Base-by-base conservation (phyloP, 2,329 filamentous ascomycete genomes). In the Alternaria longipes region DNA sequence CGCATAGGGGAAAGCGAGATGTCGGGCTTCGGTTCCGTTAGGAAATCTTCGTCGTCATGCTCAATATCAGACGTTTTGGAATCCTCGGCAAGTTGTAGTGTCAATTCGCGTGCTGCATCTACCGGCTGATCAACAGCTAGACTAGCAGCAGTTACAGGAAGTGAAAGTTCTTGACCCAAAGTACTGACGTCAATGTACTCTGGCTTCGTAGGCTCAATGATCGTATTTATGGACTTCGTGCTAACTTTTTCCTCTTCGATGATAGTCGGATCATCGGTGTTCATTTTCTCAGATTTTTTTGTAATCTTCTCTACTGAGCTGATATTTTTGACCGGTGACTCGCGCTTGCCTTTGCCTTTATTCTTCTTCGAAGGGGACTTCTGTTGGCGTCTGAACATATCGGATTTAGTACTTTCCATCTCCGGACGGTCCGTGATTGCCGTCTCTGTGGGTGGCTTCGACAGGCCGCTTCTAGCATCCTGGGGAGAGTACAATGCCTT, bases 391-490 rank as follows among this genome's bases (percentile, higher is more conserved):
- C 68, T 73, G 7, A 53, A 8, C 53, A 72, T 74, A 9, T 60
- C 63, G 8, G 49, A 18, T 38, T 68, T 63, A 18, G 68, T 66
- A 34, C 66, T 73, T 38, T 58, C 66, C 14, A 32, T 36, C 7
- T 36, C 36, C n/a, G 41, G 6, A 8, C 42, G 38, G 22, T 51
- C 41, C 5, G 16, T 20, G 16, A 53, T 30, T 4, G 63, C 44
- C 20, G 26, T 46, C 32, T 65, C 44, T 20, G 30, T 54, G 22
- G 44, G 44, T 18, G 59, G 50, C 56, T 62, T 66, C 42, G 50
- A 67, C 60, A 76, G 56, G 62, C 67, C 72, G 66, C 76, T 78
- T 61, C 76, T 74, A 68, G 70, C 76, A 63, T 78, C 76, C 62
- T 78, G 76, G 45, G 76, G 72, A 60, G 76, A 77, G 61, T 78